Evolutionary conservation across 2,329 filamentous ascomycete species (phyloP), one percentile per base, ranked within the genome.

Genomic region (Fusarium sp.): DNA sequence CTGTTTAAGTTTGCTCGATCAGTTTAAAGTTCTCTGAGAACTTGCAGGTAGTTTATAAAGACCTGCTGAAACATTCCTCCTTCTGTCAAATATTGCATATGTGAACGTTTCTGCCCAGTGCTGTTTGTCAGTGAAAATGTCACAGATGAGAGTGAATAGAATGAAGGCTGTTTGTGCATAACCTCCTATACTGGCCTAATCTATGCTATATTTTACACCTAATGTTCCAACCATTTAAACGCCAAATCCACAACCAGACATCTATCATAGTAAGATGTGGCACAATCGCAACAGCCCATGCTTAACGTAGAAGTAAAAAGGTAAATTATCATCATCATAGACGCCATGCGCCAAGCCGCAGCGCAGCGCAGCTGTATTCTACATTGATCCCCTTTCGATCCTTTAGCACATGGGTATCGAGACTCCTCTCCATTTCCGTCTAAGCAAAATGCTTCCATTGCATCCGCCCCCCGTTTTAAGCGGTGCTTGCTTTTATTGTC

Each of bases 351-450:
- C 57, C 67, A 17, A 67, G 57, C 70, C 38, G 60, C 75, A 46
- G 60, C 41, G 53, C 72, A 46, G 58, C 41, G 57, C 64, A 63
- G 64, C 64, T 38, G 27, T 42, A 71, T 68, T 75, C 69, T 76
- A 74, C 69, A 58, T 67, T 58, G 60, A 38, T 65, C 72, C 70
- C 64, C 66, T 65, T 67, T 63, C 49, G 69, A 70, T 63, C 65
- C 67, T 64, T 70, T 37, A 67, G 61, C 71, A 74, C 64, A 67
- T 62, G 74, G 74, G 74, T 76, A 76, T 76, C 73, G 73, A 70
- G 68, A 61, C 67, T 69, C 53, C 61, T 64, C 60, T 62, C 60
- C 60, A 52, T 68, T 75, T 65, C 65, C 63, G 54, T 76, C 64
- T 68, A 73, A 67, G 70, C 64, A 74, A 73, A 60, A 71, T 73